A percentile compares a stretch with the other conserved stretches of the same genome.
Conservation (phyloP, 2,329 filamentous ascomycete genomes). For the Penicillium sp. region DNA sequence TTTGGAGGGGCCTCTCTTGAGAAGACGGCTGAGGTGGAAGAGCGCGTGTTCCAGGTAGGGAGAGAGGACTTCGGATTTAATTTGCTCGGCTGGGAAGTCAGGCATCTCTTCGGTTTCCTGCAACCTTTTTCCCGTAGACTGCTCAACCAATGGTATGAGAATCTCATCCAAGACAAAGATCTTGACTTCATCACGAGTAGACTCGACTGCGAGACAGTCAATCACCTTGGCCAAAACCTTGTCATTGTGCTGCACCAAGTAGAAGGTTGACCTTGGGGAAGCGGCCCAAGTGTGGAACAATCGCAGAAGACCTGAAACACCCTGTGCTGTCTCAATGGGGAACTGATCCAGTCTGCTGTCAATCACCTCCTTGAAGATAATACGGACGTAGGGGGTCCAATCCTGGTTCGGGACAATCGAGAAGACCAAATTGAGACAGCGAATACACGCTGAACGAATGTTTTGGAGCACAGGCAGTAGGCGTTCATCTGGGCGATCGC, state of each 20-base stretch:
- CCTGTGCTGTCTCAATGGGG: constrained; percentile 81
- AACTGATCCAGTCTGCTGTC: constrained; percentile 75
- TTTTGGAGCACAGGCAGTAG: constrained; percentile 43
- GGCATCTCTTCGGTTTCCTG: constrained; percentile 48
- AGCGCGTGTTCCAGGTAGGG: constrained; percentile 68
- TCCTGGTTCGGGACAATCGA: constrained; percentile 67
- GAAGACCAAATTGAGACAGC: constrained; percentile 78
- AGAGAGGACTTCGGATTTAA: constrained; percentile 38
- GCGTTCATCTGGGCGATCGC: constrained; percentile 32
- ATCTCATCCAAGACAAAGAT: constrained; percentile 73
- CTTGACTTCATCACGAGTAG: constrained; percentile 83
- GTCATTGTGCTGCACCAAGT: constrained; percentile 63
- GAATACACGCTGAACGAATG: constrained; percentile 63
- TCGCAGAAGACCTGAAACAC: constrained; percentile 76
- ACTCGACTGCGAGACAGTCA: constrained; percentile 67
- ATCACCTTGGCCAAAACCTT: constrained; percentile 67
- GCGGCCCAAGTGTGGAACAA: constrained; percentile 79
- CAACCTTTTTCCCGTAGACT: constrained; percentile 55
- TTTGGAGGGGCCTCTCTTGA: constrained; percentile 63
- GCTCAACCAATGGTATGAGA: constrained; percentile 64
- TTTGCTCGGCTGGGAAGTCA: constrained; percentile 40
- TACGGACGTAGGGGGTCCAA: constrained; percentile 68
- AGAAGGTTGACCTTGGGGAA: constrained; percentile 62
- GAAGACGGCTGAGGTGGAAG: constrained; percentile 48
- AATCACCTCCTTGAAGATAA: constrained; percentile 72